These are phyloP conservation scores for Syncephalastrum sp. DNA, from an alignment of 371 early-diverging fungal genomes.

Conservation along the genomic window DNA sequence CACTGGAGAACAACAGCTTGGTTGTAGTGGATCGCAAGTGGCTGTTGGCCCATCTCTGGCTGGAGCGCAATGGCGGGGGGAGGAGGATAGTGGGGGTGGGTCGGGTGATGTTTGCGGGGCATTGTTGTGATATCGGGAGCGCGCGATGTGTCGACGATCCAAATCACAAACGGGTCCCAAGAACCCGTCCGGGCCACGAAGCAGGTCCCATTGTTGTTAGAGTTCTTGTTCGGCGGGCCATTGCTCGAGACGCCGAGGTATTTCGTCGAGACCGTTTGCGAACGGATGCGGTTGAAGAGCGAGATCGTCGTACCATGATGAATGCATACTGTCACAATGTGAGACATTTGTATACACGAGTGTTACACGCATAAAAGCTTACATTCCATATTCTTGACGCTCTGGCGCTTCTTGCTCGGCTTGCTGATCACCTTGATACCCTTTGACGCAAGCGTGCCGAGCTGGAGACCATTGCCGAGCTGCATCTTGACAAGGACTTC, in stretches of 20 bases:
- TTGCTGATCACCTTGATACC: slow-evolving; percentile 87
- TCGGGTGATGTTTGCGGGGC: slow-evolving; percentile 51
- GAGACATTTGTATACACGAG: background rate
- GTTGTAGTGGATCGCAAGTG: slow-evolving; percentile 79
- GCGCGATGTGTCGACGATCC: slow-evolving; percentile 73
- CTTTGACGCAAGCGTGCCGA: slow-evolving; percentile 71
- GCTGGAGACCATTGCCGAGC: slow-evolving; percentile 57
- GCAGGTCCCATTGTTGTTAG: slow-evolving; percentile 61
- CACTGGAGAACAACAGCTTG: slow-evolving; percentile 83
- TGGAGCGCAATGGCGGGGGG: slow-evolving; percentile 78
- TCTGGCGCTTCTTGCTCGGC: slow-evolving; percentile 84
- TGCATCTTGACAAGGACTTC: slow-evolving; percentile 71
- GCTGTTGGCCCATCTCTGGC: slow-evolving; percentile 32
- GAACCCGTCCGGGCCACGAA: slow-evolving; percentile 77
- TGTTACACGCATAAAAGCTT: slow-evolving; percentile 20
- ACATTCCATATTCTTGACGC: slow-evolving; percentile 80
- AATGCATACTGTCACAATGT: slow-evolving; percentile 62
- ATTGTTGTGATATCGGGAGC: slow-evolving; percentile 30
- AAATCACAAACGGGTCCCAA: slow-evolving; percentile 90
- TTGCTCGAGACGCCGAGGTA: slow-evolving; percentile 68
- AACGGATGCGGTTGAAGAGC: slow-evolving; percentile 82
- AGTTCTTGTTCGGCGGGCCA: slow-evolving; percentile 22
- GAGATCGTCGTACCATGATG: slow-evolving; percentile 83
- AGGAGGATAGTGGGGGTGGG: slow-evolving; percentile 61
- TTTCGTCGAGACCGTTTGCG: slow-evolving; percentile 87